phyloP scores from a whole-genome alignment of 768 basidiomycete genomes.

The Termitomyces sp. region DNA sequence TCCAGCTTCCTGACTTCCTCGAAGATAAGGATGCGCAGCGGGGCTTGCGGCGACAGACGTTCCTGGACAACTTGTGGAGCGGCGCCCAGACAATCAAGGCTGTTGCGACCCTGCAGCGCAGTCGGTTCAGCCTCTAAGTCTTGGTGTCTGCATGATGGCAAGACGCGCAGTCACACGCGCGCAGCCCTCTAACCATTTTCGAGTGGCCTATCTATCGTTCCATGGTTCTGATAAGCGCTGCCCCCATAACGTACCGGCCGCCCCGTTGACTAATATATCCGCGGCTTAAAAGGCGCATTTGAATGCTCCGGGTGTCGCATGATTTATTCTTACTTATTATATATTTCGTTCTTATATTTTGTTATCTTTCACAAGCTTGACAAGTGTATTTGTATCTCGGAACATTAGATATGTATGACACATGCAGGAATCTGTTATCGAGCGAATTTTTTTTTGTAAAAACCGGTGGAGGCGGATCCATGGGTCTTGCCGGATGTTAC shows the following conservation, averaged over 20 bases:
- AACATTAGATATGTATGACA: neutral
- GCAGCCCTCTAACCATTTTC: neutral
- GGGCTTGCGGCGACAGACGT: slow-evolving; percentile 15
- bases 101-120: slow-evolving; percentile 9
- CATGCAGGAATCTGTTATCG: neutral
- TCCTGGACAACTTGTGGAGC: slow-evolving; percentile 21
- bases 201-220: neutral
- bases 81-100: slow-evolving; percentile 13
- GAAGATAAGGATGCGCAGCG: neutral
- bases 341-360: neutral
- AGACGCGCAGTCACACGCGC: neutral
- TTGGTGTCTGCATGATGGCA: neutral
- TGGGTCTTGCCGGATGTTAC: neutral
- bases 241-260: neutral
- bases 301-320: neutral
- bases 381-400: neutral
- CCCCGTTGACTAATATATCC: neutral
- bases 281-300: neutral
- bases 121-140: slow-evolving; percentile 22
- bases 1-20: slow-evolving; percentile 4
- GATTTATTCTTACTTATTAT: neutral
- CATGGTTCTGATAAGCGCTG: neutral
- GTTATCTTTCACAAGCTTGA: neutral
- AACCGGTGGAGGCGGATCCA: neutral
- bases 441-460: neutral